Percentiles rank a stretch among this genome's conserved stretches.
Conservation (phyloP, 306 rosid species). For the Malus asiatica region DNA sequence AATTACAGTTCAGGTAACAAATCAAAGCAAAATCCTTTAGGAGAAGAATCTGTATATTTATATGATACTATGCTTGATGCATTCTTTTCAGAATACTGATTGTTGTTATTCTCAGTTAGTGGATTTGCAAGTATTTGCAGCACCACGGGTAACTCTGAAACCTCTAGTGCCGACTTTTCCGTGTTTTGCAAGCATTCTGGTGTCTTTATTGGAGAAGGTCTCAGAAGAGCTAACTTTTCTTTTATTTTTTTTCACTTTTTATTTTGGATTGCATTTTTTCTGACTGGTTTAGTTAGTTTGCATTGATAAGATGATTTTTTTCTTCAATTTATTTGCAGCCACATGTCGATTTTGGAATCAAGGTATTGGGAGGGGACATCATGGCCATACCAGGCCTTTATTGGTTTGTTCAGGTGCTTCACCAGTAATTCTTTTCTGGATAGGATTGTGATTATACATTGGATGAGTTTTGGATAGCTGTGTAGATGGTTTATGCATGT, state of each 20-base stretch:
- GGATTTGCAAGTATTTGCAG: slow-evolving; percentile 71
- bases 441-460: neutral
- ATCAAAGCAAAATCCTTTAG: slow-evolving; percentile 3
- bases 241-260: neutral
- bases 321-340: slow-evolving; percentile 47
- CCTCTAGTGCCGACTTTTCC: slow-evolving; percentile 95
- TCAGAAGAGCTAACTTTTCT: neutral
- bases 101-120: slow-evolving; percentile 55
- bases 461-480: slow-evolving; percentile 3
- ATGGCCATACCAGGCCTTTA: slow-evolving; percentile 91
- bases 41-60: slow-evolving; percentile 1
- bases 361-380: slow-evolving; percentile 76
- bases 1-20: slow-evolving; percentile 65
- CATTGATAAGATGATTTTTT: neutral
- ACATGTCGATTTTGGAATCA: slow-evolving; percentile 79
- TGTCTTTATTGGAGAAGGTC: slow-evolving; percentile 88
- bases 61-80: slow-evolving; percentile 3
- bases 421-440: slow-evolving; percentile 24
- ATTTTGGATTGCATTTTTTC: neutral
- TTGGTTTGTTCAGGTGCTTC: slow-evolving; percentile 73
- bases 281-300: neutral
- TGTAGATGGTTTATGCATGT: neutral
- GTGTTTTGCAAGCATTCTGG: slow-evolving; percentile 62
- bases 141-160: slow-evolving; percentile 60
- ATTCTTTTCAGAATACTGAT: slow-evolving; percentile 25